These are phyloP conservation scores for Stagonosporopsis tanaceti DNA, from an alignment of 2,329 filamentous ascomycete species.

Conservation along the genomic window DNA sequence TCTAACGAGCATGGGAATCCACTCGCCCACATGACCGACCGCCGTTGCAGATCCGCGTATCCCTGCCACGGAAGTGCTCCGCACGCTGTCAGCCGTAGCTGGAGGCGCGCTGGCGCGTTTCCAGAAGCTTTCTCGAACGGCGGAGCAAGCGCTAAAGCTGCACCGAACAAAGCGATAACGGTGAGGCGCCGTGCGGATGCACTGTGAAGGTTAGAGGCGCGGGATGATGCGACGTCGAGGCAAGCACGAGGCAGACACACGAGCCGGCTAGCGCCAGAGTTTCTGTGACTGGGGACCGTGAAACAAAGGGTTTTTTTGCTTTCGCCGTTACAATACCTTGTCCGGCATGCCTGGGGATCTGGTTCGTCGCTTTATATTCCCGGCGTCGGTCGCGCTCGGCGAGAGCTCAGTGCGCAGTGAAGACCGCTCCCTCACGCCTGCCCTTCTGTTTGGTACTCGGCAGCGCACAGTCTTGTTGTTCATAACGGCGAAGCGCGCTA, in stretches of 20 bases:
- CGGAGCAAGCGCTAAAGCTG: conserved; percentile 6
- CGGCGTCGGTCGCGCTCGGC: conserved; percentile 7
- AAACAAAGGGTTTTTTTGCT: not conserved
- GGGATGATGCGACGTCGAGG: conserved; percentile 9
- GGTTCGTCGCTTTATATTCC: not conserved
- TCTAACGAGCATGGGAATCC: not conserved
- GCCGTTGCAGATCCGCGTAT: conserved; percentile 14
- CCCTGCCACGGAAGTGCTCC: conserved; percentile 17
- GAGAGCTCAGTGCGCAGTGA: not conserved
- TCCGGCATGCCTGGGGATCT: not conserved
- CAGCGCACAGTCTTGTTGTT: not conserved
- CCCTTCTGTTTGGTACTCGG: not conserved
- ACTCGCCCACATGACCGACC: conserved; percentile 12
- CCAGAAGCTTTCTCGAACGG: conserved; percentile 18
- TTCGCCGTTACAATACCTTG: not conserved
- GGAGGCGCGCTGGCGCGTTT: conserved; percentile 7
- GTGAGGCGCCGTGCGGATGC: not conserved
- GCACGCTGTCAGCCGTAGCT: conserved; percentile 8
- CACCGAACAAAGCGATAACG: conserved; percentile 13
- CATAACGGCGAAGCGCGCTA: not conserved
- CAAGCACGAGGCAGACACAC: not conserved
- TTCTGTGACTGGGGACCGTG: not conserved
- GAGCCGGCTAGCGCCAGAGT: not conserved
- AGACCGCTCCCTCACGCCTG: not conserved
- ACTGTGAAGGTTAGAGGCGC: not conserved